phyloP scores from a whole-genome alignment of 768 basidiomycete genomes.

The Panellus pusillus region DNA sequence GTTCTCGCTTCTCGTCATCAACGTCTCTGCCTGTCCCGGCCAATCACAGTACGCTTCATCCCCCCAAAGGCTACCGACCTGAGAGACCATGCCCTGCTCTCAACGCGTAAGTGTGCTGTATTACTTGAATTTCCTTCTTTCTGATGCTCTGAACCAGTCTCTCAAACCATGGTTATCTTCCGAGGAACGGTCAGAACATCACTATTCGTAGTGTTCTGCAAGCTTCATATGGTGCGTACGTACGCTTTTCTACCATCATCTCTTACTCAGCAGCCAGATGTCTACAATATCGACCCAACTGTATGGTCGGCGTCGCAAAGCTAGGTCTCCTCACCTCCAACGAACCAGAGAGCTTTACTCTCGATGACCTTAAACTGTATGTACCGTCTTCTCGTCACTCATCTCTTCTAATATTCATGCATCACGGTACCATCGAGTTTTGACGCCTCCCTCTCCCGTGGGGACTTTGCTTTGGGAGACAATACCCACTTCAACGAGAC shows the following conservation, averaged over 20 bases:
- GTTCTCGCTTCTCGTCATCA: not conserved
- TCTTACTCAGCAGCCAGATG: too few relatives aligned
- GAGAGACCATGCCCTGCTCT: conserved; percentile 17
- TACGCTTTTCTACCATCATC: too few relatives aligned
- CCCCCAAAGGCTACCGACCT: conserved; percentile 13
- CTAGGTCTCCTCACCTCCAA: conserved; percentile 21
- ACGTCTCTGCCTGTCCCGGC: conserved; percentile 4
- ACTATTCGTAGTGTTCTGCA: conserved; percentile 14
- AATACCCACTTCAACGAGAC: conserved; percentile 19
- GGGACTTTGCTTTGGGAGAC: conserved; percentile 19
- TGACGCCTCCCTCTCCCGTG: conserved; percentile 21
- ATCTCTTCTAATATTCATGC: not conserved
- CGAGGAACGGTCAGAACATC: conserved; percentile 14
- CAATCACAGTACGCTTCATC: conserved; percentile 10
- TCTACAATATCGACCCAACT: conserved; percentile 19
- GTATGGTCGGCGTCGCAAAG: conserved; percentile 15
- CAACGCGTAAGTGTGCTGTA: conserved; percentile 7
- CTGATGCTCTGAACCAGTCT: not conserved
- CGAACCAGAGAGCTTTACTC: conserved; percentile 20
- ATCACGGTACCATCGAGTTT: conserved; percentile 22
- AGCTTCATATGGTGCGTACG: conserved; percentile 7
- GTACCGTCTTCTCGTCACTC: not conserved
- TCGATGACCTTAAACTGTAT: conserved; percentile 21
- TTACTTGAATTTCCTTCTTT: not conserved
- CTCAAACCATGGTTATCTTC: conserved; percentile 19